Percentiles rank a stretch among this genome's conserved stretches.
Evolutionary conservation across 2,329 filamentous ascomycete genomes (phyloP).

Genomic region (Ceratocystis destructans): DNA sequence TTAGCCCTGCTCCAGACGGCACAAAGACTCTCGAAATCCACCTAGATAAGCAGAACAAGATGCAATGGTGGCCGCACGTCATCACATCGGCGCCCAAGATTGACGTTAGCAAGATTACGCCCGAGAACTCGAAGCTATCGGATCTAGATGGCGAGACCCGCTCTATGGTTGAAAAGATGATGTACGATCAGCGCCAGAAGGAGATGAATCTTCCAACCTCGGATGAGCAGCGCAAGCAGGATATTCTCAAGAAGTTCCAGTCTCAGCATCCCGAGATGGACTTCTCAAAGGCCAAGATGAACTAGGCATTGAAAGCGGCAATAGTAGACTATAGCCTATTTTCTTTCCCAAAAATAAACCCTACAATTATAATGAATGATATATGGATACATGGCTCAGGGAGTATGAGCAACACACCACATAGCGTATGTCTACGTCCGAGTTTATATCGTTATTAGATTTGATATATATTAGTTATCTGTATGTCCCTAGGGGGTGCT

Average conservation of each 20-base stretch:
- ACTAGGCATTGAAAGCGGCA: conserved; percentile 19
- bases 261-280: conserved; percentile 60
- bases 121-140: conserved; percentile 79
- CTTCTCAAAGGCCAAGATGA: conserved; percentile 56
- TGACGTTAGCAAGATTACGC: conserved; percentile 87
- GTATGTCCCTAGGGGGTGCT: no score
- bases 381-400: no score
- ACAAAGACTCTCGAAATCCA: conserved; percentile 60
- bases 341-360: neutral
- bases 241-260: conserved; percentile 89
- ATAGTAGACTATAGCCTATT: neutral
- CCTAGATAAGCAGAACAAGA: conserved; percentile 90
- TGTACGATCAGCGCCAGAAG: conserved; percentile 97
- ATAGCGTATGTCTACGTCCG: no score
- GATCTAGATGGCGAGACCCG: conserved; percentile 92
- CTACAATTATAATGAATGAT: neutral
- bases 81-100: conserved; percentile 77
- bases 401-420: no score
- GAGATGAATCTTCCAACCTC: conserved; percentile 77
- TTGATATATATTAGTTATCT: no score
- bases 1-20: conserved; percentile 58
- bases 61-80: conserved; percentile 97
- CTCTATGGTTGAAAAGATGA: conserved; percentile 99
- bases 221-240: conserved; percentile 89
- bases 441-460: no score